Percentiles rank a stretch among this genome's conserved stretches.
These are phyloP conservation scores for Houttuynia cordata DNA, from an alignment of 164 flowering plant genomes.

Conservation along the genomic window DNA sequence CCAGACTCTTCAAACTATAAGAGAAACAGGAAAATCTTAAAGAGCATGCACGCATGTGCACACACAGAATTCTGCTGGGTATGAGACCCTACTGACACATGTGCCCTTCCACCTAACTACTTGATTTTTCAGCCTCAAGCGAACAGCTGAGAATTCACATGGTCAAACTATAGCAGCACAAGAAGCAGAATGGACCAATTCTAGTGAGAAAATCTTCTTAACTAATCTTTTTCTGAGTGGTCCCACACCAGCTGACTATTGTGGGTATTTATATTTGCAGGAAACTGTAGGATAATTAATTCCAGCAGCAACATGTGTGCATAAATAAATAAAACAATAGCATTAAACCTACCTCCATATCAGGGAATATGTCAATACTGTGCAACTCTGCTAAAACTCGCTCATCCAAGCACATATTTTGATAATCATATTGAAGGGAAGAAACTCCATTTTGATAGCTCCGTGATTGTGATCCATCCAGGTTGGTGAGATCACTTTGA, in stretches of 20 bases:
- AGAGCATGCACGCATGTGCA: no score
- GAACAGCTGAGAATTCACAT: background rate
- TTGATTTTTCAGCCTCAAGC: no score
- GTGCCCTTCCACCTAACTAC: background rate
- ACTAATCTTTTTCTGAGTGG: no score
- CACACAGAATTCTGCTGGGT: no score
- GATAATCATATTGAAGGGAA: constrained; percentile 38
- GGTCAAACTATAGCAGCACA: background rate
- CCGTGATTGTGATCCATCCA: constrained; percentile 21
- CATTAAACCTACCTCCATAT: constrained; percentile 51
- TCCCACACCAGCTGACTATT: no score
- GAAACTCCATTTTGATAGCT: constrained; percentile 18
- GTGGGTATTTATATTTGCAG: no score
- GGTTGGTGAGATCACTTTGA: constrained; percentile 18
- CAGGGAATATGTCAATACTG: constrained; percentile 62
- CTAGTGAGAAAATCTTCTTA: background rate
- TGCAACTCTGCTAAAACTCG: constrained; percentile 66
- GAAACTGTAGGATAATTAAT: background rate
- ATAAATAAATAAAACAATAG: background rate
- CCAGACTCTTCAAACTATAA: no score
- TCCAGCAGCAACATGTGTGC: background rate
- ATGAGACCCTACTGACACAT: background rate
- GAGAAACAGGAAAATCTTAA: no score
- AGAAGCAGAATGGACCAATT: background rate
- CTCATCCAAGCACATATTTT: constrained; percentile 47